phyloP scores from a whole-genome alignment of 441 rosid genomes.

The Capsella rubella region DNA sequence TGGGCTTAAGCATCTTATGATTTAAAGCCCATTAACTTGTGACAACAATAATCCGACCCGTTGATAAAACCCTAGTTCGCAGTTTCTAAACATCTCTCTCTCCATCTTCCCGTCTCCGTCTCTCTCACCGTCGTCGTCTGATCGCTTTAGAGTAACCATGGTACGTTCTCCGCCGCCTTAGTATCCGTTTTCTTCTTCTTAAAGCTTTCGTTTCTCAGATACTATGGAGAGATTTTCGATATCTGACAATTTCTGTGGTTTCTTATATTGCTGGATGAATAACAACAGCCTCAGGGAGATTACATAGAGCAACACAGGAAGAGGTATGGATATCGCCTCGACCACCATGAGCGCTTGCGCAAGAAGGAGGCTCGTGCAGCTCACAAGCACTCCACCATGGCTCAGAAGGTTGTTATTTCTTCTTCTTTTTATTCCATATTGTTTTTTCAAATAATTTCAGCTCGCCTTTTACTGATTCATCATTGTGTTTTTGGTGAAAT shows the following conservation, averaged over 20 bases:
- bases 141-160: conserved; percentile 41
- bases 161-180: conserved; percentile 43
- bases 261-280: conserved; percentile 9
- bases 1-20: conserved; percentile 1
- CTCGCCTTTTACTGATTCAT: conserved; percentile 7
- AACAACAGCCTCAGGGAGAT: conserved; percentile 85
- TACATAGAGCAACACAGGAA: conserved; percentile 78
- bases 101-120: neutral
- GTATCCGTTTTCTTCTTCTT: neutral
- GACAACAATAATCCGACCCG: neutral
- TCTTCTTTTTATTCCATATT: neutral
- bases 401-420: conserved; percentile 60
- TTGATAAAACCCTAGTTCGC: conserved; percentile 34
- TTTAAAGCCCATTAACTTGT: neutral
- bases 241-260: neutral
- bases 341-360: conserved; percentile 78
- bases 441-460: neutral
- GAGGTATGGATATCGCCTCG: conserved; percentile 81
- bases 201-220: neutral
- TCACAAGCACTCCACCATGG: conserved; percentile 71
- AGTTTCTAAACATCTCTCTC: neutral
- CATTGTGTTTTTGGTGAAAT: neutral
- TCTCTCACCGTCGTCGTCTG: conserved; percentile 13
- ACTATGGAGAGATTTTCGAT: neutral
- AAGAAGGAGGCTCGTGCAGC: conserved; percentile 91